A percentile compares a stretch with the other conserved stretches of the same genome.
phyloP scores from a whole-genome alignment of 176 grass and related monocot genomes.

The Poa annua region DNA sequence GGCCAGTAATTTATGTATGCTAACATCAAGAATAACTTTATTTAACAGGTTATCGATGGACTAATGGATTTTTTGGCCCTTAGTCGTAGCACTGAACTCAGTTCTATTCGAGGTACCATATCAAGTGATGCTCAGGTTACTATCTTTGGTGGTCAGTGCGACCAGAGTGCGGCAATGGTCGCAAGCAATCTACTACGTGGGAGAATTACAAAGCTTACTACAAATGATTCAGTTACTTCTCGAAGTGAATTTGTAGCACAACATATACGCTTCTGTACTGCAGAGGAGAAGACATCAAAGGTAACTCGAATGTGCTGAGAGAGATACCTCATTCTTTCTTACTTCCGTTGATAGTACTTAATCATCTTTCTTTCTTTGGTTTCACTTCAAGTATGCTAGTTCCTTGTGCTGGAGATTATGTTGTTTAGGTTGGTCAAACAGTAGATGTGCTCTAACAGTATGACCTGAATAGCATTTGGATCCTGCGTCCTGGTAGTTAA shows the following conservation, averaged over 20 bases:
- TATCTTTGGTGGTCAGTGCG: constrained; percentile 56
- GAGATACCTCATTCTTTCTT: neutral
- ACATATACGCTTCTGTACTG: constrained; percentile 51
- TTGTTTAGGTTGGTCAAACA: neutral
- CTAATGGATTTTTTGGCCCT: constrained; percentile 55
- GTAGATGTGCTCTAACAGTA: neutral
- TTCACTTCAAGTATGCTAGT: constrained; percentile 4
- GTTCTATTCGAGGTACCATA: constrained; percentile 62
- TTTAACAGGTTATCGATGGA: constrained; percentile 78
- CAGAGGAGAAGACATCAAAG: constrained; percentile 58
- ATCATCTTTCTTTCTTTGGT: neutral
- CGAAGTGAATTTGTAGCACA: constrained; percentile 66
- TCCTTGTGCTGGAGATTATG: constrained; percentile 12
- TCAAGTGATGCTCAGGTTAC: constrained; percentile 59
- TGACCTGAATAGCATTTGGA: neutral
- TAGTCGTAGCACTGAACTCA: constrained; percentile 44
- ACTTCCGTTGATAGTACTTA: neutral
- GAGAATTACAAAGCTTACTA: constrained; percentile 63
- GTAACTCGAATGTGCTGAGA: constrained; percentile 41
- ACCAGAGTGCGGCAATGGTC: constrained; percentile 35
- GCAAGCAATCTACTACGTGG: constrained; percentile 54
- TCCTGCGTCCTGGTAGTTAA: neutral
- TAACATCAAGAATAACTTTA: neutral
- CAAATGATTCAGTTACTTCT: constrained; percentile 51
- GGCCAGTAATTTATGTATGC: neutral